Base-by-base conservation (phyloP, 305 asterid genomes). In the Lippia alba region DNA sequence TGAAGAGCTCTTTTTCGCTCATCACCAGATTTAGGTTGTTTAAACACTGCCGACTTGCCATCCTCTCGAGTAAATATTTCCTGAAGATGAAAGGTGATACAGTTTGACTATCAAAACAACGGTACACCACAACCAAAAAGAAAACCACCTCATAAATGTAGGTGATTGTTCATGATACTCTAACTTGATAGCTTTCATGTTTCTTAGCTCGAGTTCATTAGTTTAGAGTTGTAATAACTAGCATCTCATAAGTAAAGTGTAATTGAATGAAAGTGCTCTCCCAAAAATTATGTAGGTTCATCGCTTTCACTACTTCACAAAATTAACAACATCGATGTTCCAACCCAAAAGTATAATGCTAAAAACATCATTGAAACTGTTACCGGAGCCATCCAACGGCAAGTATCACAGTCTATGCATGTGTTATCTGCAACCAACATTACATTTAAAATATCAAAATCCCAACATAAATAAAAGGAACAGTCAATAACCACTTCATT, bases 341-440 rank as follows among this genome's bases (percentile, higher is more conserved):
- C 46, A 34, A 46, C 46, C 30, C 67, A 61, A 40, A 69, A 44
- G 63, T 50, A 32, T 64, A 65, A 70, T 48, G 67, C 78, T 18
- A 17, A 36, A 67, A 61, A 49, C 65, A 54, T 60, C 57, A 19
- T n/a, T 10, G 34, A 57, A 24, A 65, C 65, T 6, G 46, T 82
- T 80, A 88, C 91, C 83, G 90, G 90, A 76, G 95, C 91, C 91
- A 88, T 88, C 94, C 94, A 88, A 32, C 91, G 89, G 51, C 94
- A 84, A 30, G 94, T 88, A 67, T 86, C 91, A 70, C 94, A 88
- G 64, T 88, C 94, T 59, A 88, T 88, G 84, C 94, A 88, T 11
- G 88, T 86, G 62, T 78, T 78, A 74, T 86, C 95, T 88, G 91
- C 85, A 82, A 62, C 24, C 69, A 62, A 75, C 15, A 68, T 51